Conservation (phyloP, 371 early-diverging fungal genomes). For the Chytridium lagenaria region DNA sequence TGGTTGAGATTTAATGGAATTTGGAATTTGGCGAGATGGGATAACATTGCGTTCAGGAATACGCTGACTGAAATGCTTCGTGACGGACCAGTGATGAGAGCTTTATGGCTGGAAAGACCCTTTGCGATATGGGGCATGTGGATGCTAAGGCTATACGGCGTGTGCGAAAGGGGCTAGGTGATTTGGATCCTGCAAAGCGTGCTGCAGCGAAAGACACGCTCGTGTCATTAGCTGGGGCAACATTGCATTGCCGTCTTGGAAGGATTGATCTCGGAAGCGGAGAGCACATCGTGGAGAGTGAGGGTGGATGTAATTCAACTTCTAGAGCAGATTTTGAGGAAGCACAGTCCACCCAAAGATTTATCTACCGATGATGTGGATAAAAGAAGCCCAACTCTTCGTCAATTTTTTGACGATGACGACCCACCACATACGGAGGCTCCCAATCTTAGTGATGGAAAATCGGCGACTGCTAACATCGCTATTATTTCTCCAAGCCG, state of each 20-base stretch:
- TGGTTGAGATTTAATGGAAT: conserved; percentile 31
- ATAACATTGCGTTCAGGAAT: conserved; percentile 41
- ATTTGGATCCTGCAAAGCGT: conserved; percentile 33
- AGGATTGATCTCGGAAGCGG: conserved; percentile 32
- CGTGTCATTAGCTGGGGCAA: conserved; percentile 12
- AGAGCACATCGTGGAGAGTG: conserved; percentile 49
- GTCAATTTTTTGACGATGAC: no score
- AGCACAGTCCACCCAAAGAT: conserved; percentile 25
- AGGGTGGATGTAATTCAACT: conserved; percentile 44
- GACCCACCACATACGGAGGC: no score
- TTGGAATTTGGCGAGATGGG: conserved; percentile 45
- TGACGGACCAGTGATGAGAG: conserved; percentile 38
- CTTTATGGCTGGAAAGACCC: conserved; percentile 38
- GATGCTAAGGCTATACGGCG: conserved; percentile 31
- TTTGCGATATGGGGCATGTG: conserved; percentile 28
- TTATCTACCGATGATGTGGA: conserved; percentile 5
- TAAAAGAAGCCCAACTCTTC: neutral
- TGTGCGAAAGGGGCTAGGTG: conserved; percentile 42
- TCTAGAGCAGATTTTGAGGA: conserved; percentile 39
- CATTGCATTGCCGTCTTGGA: conserved; percentile 34
- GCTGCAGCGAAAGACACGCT: conserved; percentile 28
- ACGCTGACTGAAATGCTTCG: conserved; percentile 42
- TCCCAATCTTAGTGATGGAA: no score
- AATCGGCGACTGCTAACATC: no score
- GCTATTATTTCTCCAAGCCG: no score